Evolutionary conservation across 306 rosid species (phyloP).

Genomic region (Mucuna pruriens): DNA sequence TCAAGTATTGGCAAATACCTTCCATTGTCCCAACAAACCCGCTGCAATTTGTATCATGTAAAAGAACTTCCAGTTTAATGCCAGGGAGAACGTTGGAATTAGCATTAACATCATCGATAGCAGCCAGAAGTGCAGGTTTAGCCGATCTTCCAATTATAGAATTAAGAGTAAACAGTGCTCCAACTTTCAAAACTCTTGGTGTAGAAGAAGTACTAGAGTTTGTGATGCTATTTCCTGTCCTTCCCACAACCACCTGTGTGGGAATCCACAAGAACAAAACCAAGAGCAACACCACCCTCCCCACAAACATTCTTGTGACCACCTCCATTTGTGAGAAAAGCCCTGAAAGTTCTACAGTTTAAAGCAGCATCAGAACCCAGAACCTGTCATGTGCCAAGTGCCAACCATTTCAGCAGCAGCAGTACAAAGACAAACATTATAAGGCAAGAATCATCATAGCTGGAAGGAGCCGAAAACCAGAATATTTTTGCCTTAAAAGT

Average conservation of each 20-base stretch:
- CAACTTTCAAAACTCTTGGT: slow-evolving; percentile 64
- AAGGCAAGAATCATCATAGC: background rate
- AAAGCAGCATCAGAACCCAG: slow-evolving; percentile 35
- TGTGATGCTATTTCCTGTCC: slow-evolving; percentile 40
- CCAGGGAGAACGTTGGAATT: slow-evolving; percentile 60
- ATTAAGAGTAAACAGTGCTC: slow-evolving; percentile 69
- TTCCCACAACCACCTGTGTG: slow-evolving; percentile 48
- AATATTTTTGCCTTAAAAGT: background rate
- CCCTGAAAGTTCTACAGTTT: slow-evolving; percentile 36
- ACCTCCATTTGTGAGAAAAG: slow-evolving; percentile 49
- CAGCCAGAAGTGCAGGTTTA: slow-evolving; percentile 60
- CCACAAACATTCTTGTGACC: slow-evolving; percentile 34
- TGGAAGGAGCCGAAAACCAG: background rate
- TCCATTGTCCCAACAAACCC: slow-evolving; percentile 77
- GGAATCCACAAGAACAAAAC: slow-evolving; percentile 61
- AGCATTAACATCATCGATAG: slow-evolving; percentile 68
- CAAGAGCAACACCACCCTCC: slow-evolving; percentile 41
- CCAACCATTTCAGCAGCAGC: slow-evolving; percentile 34
- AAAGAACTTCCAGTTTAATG: slow-evolving; percentile 43
- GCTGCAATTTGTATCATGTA: slow-evolving; percentile 80
- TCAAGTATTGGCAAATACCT: slow-evolving; percentile 57
- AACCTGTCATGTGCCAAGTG: slow-evolving; percentile 42
- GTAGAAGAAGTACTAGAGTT: slow-evolving; percentile 52
- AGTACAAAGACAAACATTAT: slow-evolving; percentile 35
- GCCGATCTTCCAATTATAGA: slow-evolving; percentile 81